Evolutionary conservation across 768 basidiomycete species (phyloP).

Genomic region (Lentinula boryana): DNA sequence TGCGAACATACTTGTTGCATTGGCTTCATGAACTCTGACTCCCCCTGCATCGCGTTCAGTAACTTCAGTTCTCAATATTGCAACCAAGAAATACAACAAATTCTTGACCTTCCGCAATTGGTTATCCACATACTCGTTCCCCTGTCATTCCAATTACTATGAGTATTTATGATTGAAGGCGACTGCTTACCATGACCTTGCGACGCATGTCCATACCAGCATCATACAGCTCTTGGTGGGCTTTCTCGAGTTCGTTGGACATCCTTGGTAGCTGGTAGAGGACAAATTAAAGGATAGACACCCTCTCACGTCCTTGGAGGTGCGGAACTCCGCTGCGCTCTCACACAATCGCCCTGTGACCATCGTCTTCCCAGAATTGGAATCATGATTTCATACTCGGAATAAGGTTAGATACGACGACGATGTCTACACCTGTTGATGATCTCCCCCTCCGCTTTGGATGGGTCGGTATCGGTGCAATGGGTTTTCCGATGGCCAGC

Average conservation of each 20-base stretch:
- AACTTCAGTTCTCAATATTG: background rate
- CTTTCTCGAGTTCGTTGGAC: constrained; percentile 13
- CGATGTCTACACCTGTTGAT: background rate
- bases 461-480: constrained; percentile 37
- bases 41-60: constrained; percentile 17
- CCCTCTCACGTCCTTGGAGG: no score
- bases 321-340: background rate
- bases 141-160: constrained; percentile 19
- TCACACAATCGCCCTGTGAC: background rate
- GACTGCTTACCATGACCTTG: constrained; percentile 31
- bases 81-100: background rate
- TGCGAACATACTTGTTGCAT: constrained; percentile 32
- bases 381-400: background rate
- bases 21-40: constrained; percentile 39
- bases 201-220: constrained; percentile 34
- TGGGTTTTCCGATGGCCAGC: constrained; percentile 39
- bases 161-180: background rate
- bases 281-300: background rate
- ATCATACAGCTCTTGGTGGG: constrained; percentile 35
- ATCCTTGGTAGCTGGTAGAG: background rate
- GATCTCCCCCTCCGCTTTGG: constrained; percentile 21
- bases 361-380: background rate
- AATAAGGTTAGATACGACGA: background rate
- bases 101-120: constrained; percentile 26
- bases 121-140: constrained; percentile 36